Conservation (phyloP, 1,284 basidiomycete genomes). For the Melampsora americana region DNA sequence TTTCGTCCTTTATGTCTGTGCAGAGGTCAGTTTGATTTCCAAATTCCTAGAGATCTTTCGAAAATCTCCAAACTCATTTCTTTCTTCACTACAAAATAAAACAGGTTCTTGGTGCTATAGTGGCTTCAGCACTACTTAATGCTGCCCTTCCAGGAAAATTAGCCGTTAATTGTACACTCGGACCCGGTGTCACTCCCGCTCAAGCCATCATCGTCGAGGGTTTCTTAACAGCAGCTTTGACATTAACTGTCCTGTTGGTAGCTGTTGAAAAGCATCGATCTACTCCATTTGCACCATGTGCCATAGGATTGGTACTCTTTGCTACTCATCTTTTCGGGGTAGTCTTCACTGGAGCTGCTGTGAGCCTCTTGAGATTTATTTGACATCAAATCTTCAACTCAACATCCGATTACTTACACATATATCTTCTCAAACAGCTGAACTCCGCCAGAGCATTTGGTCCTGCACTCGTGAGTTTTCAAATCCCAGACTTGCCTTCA, state of each 20-base stretch:
- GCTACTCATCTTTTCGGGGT: conserved; percentile 10
- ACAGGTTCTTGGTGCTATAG: conserved; percentile 4
- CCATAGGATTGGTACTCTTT: conserved; percentile 8
- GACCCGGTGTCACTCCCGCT: neutral
- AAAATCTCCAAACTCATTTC: neutral
- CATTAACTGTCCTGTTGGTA: conserved; percentile 1
- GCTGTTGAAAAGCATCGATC: conserved; percentile 13
- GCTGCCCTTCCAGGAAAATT: conserved; percentile 10
- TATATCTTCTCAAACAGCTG: neutral
- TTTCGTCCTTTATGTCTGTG: neutral
- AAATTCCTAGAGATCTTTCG: neutral
- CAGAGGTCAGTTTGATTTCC: neutral
- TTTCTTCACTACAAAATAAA: neutral
- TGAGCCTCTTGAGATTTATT: neutral
- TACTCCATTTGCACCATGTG: conserved; percentile 3
- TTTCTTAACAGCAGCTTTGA: conserved; percentile 8
- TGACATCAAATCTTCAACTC: neutral
- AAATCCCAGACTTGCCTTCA: too few species aligned
- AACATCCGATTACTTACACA: neutral
- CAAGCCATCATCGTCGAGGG: conserved; percentile 9
- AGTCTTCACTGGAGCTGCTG: conserved; percentile 1
- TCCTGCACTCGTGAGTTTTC: neutral
- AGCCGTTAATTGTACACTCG: neutral
- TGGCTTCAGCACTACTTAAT: neutral
- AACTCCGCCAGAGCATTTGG: conserved; percentile 6